These are phyloP conservation scores for Neoboletus subvelutipes DNA, from an alignment of 768 basidiomycete genomes.

Conservation along the genomic window DNA sequence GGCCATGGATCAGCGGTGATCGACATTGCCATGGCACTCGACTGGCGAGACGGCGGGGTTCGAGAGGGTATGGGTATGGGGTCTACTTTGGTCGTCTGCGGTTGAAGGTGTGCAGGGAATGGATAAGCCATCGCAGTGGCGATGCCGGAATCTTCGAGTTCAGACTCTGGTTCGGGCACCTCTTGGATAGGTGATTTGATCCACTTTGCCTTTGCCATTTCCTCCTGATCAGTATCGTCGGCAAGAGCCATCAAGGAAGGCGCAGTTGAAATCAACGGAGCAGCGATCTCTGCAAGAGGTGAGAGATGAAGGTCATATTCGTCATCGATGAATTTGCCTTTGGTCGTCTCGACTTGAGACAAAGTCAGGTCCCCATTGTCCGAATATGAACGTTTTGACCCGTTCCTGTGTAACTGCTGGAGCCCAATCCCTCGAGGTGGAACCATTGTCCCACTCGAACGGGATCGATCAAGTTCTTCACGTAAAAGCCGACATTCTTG, in stretches of 20 bases:
- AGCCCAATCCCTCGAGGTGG: conserved; percentile 20
- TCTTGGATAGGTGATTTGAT: conserved; percentile 23
- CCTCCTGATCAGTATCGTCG: conserved; percentile 32
- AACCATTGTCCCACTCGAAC: conserved; percentile 12
- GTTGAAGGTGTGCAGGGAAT: conserved; percentile 30
- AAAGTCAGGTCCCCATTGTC: conserved; percentile 12
- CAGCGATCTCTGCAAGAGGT: conserved; percentile 28
- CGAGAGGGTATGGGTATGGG: conserved; percentile 34
- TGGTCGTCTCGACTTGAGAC: conserved; percentile 17
- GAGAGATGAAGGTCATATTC: conserved; percentile 32
- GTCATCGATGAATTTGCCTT: conserved; percentile 28
- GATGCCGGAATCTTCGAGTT: conserved; percentile 21
- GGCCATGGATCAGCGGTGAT: conserved; percentile 25
- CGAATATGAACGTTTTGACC: conserved; percentile 21
- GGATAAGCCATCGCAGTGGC: conserved; percentile 13
- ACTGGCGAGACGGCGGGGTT: conserved; percentile 27
- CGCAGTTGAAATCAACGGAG: conserved; percentile 27
- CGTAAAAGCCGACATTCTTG: conserved; percentile 29
- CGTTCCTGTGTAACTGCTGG: conserved; percentile 25
- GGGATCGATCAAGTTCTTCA: conserved; percentile 27
- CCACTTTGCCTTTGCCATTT: conserved; percentile 21
- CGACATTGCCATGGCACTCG: conserved; percentile 30
- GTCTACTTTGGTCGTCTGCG: conserved; percentile 14
- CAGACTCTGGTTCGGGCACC: conserved; percentile 26
- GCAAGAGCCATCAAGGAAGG: conserved; percentile 31